Conservation (phyloP, 345 rosid genomes). For the Rhizophora apiculata region DNA sequence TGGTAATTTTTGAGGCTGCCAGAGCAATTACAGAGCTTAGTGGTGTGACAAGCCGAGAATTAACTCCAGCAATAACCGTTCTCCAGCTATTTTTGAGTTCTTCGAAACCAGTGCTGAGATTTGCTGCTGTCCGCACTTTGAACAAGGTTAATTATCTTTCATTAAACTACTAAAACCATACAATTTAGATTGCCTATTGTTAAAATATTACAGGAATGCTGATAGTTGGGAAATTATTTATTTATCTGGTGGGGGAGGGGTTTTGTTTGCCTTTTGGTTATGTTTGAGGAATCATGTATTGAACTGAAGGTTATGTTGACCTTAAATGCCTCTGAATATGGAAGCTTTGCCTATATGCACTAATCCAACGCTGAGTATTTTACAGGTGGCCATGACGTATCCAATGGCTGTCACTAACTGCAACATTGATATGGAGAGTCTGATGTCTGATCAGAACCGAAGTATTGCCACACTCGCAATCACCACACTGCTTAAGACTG, state of each 20-base stretch:
- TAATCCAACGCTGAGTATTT: not conserved
- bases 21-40: constrained; percentile 96
- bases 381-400: constrained; percentile 98
- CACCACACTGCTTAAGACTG: constrained; percentile 94
- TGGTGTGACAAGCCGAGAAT: constrained; percentile 86
- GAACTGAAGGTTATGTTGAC: not conserved
- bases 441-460: constrained; percentile 96
- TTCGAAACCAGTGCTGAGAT: constrained; percentile 92
- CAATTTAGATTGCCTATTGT: not conserved
- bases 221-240: not conserved
- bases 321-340: not conserved
- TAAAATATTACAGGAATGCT: not conserved
- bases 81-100: constrained; percentile 97
- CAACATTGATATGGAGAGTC: constrained; percentile 98
- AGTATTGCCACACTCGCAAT: constrained; percentile 98
- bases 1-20: constrained; percentile 98
- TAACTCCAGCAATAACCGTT: constrained; percentile 97
- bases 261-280: not conserved
- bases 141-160: constrained; percentile 60
- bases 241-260: not conserved
- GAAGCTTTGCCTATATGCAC: not conserved
- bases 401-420: constrained; percentile 99
- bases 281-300: not conserved
- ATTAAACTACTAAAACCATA: not conserved
- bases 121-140: constrained; percentile 96